Evolutionary conservation across 257 asterid genomes (phyloP), one percentile per base, ranked within the genome.

Genomic region (Jaltomata sinuosa): DNA sequence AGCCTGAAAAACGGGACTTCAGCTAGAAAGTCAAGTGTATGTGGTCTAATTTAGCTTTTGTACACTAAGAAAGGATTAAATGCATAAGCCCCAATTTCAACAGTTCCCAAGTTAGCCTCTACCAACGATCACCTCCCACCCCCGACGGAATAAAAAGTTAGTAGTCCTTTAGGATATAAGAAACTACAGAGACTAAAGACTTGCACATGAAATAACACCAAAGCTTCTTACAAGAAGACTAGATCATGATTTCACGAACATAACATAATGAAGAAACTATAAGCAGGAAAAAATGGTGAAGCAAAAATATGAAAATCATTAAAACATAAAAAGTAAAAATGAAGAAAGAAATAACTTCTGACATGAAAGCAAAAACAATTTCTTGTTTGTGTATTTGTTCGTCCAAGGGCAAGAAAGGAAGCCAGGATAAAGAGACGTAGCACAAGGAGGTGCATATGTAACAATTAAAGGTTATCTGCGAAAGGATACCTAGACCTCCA

Each of bases 401-500:
- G n/a, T 27, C 29, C 6, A 65, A 65, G 45, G 74, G 45, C 40
- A 65, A 16, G 9, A 15, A 65, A 65, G 55, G 31, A 42, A 72
- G 55, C 31, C 34, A 45, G 57, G 57, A 25, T 22, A 27, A 76
- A 76, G 40, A 47, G 1, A 15, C 25, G 25, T 25, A 31, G 5
- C 40, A 25, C 40, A 76, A 27, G 16, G 22, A 74, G 42, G 3
- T 47, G 25, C 61, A 76, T 25, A 79, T 69, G 49, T 18, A 25
- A 27, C 81, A 45, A 47, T 15, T 47, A 76, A 54, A 84, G 34
- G 71, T 52, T 72, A 82, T 83, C 27, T 32, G 53, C 40, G 83
- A 36, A 40, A 22, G 47, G 27, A 6, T 92, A 97, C 99, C 99
- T 89, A 97, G 91, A 88, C 99, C 99, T 50, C 99, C 99, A 9